Conservation (phyloP, 1,284 basidiomycete genomes). For the Marasmius tenuissimus region DNA sequence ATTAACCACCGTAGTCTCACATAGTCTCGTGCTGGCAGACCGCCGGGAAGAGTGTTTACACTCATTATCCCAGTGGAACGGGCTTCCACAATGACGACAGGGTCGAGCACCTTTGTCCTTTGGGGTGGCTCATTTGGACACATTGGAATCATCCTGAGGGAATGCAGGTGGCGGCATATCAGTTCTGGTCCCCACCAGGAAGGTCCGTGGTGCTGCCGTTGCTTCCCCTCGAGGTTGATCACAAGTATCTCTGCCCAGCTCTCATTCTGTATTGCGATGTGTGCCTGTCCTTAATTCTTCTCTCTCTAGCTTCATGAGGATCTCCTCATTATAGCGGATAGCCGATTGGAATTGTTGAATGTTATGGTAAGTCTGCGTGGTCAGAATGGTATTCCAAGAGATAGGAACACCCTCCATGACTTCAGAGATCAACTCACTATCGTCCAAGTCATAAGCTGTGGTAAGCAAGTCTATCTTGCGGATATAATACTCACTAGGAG, state of each 20-base stretch:
- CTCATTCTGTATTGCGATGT: background rate
- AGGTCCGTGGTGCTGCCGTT: background rate
- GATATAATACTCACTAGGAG: constrained; percentile 29
- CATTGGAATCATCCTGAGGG: constrained; percentile 29
- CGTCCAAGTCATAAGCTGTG: constrained; percentile 11
- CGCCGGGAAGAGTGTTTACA: constrained; percentile 25
- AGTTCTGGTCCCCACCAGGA: background rate
- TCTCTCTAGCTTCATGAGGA: constrained; percentile 6
- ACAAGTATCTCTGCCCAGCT: too few relatives aligned
- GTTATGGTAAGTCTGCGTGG: background rate
- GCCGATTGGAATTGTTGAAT: constrained; percentile 14
- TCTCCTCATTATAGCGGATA: constrained; percentile 15
- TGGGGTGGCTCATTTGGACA: constrained; percentile 27
- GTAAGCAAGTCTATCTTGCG: constrained; percentile 23
- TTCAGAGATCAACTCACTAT: constrained; percentile 25
- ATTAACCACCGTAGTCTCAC: too few relatives aligned
- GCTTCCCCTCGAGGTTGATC: background rate
- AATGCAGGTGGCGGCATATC: constrained; percentile 16
- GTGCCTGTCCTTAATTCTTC: background rate
- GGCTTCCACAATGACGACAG: constrained; percentile 35
- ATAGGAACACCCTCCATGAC: constrained; percentile 24
- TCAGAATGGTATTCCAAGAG: constrained; percentile 20
- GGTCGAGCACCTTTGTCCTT: constrained; percentile 26
- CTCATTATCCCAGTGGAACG: constrained; percentile 33
- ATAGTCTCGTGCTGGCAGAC: too few relatives aligned